phyloP scores from a whole-genome alignment of 2,329 filamentous ascomycete species.

The Verticillium dahliae region DNA sequence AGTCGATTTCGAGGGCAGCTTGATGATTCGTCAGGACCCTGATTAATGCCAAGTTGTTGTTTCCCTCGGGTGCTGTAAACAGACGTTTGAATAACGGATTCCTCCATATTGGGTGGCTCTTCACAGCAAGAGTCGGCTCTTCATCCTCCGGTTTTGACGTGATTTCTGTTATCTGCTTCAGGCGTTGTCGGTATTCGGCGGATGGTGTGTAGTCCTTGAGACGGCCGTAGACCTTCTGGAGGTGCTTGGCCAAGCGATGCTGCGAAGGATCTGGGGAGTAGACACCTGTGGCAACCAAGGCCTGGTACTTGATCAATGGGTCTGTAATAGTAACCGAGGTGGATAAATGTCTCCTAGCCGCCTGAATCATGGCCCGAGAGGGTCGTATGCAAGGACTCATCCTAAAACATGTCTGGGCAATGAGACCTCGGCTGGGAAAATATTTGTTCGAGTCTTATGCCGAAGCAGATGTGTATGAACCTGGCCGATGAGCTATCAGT shows the following conservation, averaged over 20 bases:
- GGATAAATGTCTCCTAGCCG: constrained; percentile 24
- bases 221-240: constrained; percentile 68
- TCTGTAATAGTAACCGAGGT: constrained; percentile 59
- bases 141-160: constrained; percentile 24
- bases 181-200: constrained; percentile 58
- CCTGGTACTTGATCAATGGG: constrained; percentile 69
- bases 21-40: constrained; percentile 64
- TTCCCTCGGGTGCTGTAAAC: constrained; percentile 48
- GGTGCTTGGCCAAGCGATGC: constrained; percentile 66
- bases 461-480: too few species aligned
- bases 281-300: constrained; percentile 59
- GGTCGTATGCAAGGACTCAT: background rate
- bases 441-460: background rate
- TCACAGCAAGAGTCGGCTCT: constrained; percentile 35
- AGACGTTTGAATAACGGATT: constrained; percentile 55
- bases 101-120: constrained; percentile 48
- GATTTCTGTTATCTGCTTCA: constrained; percentile 52
- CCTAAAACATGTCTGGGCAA: background rate
- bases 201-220: constrained; percentile 75
- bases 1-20: constrained; percentile 63
- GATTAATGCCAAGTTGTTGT: constrained; percentile 58
- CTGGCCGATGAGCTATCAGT: too few species aligned
- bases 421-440: background rate
- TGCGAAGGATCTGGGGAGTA: constrained; percentile 66
- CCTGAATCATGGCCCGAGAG: constrained; percentile 1